phyloP scores from a whole-genome alignment of 2,329 filamentous ascomycete species.

The Colletotrichum sp. region DNA sequence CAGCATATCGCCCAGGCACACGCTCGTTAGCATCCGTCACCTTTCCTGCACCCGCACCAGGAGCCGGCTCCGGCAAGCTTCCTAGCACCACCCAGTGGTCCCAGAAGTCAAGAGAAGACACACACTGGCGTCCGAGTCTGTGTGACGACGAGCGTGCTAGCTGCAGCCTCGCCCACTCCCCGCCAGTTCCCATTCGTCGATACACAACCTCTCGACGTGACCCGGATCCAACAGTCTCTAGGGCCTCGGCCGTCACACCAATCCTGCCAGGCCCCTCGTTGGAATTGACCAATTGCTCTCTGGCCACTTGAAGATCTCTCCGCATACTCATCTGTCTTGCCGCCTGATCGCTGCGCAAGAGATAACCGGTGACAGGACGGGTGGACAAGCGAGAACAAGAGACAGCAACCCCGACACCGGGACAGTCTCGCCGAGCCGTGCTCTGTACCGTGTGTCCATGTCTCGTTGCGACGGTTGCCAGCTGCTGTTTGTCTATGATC shows the following conservation, averaged over 20 bases:
- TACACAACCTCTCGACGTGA: not conserved
- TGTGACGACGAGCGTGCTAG: constrained; percentile 10
- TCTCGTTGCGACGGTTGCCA: not conserved
- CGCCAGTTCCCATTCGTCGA: not conserved
- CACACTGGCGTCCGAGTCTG: constrained; percentile 5
- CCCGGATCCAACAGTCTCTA: constrained; percentile 4
- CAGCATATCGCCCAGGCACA: constrained; percentile 24
- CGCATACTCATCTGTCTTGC: not conserved
- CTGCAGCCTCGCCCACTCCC: constrained; percentile 9
- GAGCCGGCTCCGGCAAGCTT: constrained; percentile 6
- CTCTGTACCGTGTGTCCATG: not conserved
- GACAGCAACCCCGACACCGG: not conserved
- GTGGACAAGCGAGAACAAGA: not conserved
- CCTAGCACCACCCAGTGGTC: not conserved
- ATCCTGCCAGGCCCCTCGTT: not conserved
- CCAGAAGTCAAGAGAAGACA: not conserved
- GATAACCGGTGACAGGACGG: not conserved
- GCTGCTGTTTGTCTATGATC: not conserved
- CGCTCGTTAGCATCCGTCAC: not conserved
- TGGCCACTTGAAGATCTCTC: not conserved
- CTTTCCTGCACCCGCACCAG: not conserved
- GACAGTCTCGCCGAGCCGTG: not conserved
- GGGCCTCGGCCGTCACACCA: not conserved
- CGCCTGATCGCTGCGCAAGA: not conserved
- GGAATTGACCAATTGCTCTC: not conserved